Base-by-base conservation (phyloP, 2,329 filamentous ascomycete species). In the Sporothrix brasiliensis region DNA sequence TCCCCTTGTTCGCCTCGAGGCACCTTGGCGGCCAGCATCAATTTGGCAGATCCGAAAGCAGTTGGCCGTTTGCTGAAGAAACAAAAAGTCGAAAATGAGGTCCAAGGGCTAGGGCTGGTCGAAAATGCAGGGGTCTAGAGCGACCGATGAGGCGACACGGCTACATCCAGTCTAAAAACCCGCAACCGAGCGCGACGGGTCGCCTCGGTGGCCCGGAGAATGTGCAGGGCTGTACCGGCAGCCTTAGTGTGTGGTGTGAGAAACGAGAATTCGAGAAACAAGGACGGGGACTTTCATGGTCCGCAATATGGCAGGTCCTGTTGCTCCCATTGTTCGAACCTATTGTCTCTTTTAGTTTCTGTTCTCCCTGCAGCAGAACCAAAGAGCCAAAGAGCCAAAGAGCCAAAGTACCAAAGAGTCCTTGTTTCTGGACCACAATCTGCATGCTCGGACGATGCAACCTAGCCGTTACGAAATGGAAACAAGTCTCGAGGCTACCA, bases 361-460 rank as follows among this genome's bases (percentile, higher is more conserved):
- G 5, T 27, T 14, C 24, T 54, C 39, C 39, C 58, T 44, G 58
- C 58, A 27, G 58, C 58, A 47, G n/a, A 63, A 63, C 58, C 58
- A 27, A 27, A 47, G 5, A 19, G 14, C 34, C 6, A 34, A 34
- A 47, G 39, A 30, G 47, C 58, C 58, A 27, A 27, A 47, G 5
- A 19, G 14, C 34, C 6, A 34, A 34, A 47, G 39, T 47, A 63
- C 58, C 58, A 27, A 27, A 47, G 5, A 19, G 14, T 24, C 3
- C n/a, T 19, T 27, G 39, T 63, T 47, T 63, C 39, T 14, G 58
- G 58, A 27, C 16, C 58, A 63, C 41, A 6, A 10, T 19, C n/a
- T 63, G 58, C 58, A 47, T 39, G 58, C 58, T 63, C 34, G 39
- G 58, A 30, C 58, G 5, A 63, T 63, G 58, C 58, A 58, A 14